A percentile compares a stretch with the other conserved stretches of the same genome.
These are phyloP conservation scores for Paramyrothecium sp. DNA, from an alignment of 2,329 filamentous ascomycete species.

Conservation along the genomic window DNA sequence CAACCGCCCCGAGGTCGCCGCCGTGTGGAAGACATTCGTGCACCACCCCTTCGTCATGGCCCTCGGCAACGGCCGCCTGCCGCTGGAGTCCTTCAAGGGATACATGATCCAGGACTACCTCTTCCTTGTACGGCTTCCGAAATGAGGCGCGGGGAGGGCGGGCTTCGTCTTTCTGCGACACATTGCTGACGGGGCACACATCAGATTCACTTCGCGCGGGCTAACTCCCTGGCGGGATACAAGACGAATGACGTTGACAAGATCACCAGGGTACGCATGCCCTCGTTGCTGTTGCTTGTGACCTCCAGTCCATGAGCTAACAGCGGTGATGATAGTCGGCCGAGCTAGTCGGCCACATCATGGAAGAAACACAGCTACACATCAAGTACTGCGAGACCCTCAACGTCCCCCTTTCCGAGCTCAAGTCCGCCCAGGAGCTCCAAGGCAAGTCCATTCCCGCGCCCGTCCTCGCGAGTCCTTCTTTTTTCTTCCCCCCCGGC, in stretches of 20 bases:
- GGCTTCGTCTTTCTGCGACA: no score
- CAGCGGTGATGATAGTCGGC: slow-evolving; percentile 22
- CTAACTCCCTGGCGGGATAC: slow-evolving; percentile 81
- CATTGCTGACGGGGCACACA: neutral
- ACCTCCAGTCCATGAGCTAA: neutral
- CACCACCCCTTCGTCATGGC: slow-evolving; percentile 80
- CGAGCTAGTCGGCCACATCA: slow-evolving; percentile 71
- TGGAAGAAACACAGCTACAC: slow-evolving; percentile 78
- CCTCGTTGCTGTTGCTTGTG: slow-evolving; percentile 4
- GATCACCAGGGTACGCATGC: slow-evolving; percentile 61
- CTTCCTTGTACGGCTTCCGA: slow-evolving; percentile 64
- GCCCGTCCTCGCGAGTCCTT: slow-evolving; percentile 1
- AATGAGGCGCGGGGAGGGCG: no score
- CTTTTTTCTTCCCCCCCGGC: no score
- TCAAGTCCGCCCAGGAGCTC: slow-evolving; percentile 71
- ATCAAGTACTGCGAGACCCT: slow-evolving; percentile 80
- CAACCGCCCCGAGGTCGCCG: slow-evolving; percentile 69
- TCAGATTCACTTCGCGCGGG: slow-evolving; percentile 82
- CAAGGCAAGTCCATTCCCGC: slow-evolving; percentile 51
- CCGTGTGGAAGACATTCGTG: slow-evolving; percentile 72
- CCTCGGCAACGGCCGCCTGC: slow-evolving; percentile 73
- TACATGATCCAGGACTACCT: slow-evolving; percentile 93
- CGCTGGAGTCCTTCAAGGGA: slow-evolving; percentile 75
- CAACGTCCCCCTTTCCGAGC: slow-evolving; percentile 70
- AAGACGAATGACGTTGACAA: slow-evolving; percentile 74